A percentile compares a stretch with the other conserved stretches of the same genome.
phyloP scores from a whole-genome alignment of 441 rosid species.

The Gossypium lobatum region DNA sequence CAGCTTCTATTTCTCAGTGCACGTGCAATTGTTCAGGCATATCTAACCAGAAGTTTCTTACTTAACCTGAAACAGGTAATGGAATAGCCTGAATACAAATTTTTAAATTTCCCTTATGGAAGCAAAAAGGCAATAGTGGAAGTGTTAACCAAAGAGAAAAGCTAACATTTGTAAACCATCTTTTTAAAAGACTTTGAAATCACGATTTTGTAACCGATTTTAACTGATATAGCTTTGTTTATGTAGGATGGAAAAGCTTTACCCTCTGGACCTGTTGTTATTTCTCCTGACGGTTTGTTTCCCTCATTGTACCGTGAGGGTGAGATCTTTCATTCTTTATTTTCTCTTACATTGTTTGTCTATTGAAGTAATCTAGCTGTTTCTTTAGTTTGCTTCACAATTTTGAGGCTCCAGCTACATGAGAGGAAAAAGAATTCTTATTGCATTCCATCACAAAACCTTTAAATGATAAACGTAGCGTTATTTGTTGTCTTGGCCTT shows the following conservation, averaged over 20 bases:
- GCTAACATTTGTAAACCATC: not conserved
- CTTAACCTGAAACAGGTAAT: conserved; percentile 76
- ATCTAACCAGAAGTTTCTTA: conserved; percentile 70
- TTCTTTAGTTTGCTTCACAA: not conserved
- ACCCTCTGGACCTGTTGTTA: conserved; percentile 82
- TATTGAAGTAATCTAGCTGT: not conserved
- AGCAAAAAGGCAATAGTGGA: not conserved
- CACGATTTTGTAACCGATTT: not conserved
- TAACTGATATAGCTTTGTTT: conserved; percentile 15
- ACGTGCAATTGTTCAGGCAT: conserved; percentile 90
- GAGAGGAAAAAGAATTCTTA: not conserved
- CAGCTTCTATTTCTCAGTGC: conserved; percentile 87
- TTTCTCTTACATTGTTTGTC: no score
- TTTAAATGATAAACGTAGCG: not conserved
- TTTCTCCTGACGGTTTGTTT: conserved; percentile 84
- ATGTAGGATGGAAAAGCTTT: conserved; percentile 79
- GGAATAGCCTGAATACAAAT: not conserved
- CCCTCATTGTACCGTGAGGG: conserved; percentile 90
- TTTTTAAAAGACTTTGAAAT: conserved; percentile 6
- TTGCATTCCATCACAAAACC: not conserved
- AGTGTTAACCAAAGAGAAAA: not conserved
- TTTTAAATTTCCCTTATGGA: not conserved
- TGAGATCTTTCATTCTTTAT: conserved; percentile 17
- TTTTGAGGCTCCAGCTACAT: not conserved
- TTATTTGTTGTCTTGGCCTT: not conserved